phyloP scores from a whole-genome alignment of 129 eudicot species.

The Arctium lappa region DNA sequence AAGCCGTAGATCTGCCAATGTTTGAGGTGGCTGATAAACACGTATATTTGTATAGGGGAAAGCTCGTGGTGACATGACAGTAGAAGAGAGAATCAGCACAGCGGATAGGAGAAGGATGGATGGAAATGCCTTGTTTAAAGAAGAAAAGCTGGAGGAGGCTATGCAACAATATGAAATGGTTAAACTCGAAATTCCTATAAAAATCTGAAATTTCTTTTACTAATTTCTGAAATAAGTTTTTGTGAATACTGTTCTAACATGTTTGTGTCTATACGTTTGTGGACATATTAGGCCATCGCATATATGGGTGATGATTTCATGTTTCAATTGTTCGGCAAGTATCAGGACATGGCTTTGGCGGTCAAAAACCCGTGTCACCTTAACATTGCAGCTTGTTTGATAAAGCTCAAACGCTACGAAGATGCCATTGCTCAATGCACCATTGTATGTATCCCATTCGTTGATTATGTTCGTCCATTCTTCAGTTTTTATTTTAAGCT shows the following conservation, averaged over 20 bases:
- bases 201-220: background rate
- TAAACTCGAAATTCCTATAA: background rate
- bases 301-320: conserved; percentile 98
- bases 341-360: conserved; percentile 93
- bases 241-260: conserved; percentile 11
- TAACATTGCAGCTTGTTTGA: conserved; percentile 91
- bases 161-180: conserved; percentile 99
- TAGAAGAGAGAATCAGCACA: conserved; percentile 92
- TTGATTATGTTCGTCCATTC: background rate
- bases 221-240: background rate
- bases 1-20: background rate
- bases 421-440: conserved; percentile 93
- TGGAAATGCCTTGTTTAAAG: conserved; percentile 82
- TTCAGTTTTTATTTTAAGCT: background rate
- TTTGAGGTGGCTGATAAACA: background rate
- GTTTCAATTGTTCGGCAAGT: conserved; percentile 96
- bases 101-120: conserved; percentile 98
- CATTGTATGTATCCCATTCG: conserved; percentile 49
- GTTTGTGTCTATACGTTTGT: background rate
- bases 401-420: conserved; percentile 78
- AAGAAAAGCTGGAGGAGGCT: conserved; percentile 89
- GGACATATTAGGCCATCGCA: conserved; percentile 72
- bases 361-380: conserved; percentile 97
- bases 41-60: conserved; percentile 53
- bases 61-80: conserved; percentile 96